Base-by-base conservation (phyloP, 805 yeast species). In the Kodamaea hsintzibuensis region DNA sequence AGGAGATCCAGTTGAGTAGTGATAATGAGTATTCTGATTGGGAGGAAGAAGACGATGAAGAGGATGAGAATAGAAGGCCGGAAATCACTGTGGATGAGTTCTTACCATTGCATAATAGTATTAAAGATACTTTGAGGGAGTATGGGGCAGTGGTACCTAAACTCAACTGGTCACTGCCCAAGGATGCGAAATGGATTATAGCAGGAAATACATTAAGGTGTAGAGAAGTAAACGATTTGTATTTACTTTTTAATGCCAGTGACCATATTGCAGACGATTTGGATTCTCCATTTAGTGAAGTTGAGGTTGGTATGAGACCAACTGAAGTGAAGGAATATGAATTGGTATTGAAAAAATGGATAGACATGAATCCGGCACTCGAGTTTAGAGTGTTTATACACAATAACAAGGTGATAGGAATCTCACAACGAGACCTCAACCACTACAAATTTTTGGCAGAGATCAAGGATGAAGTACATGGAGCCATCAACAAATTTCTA, bases 151-250 rank as follows among this genome's bases (percentile, higher is more conserved):
- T 91, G 1, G 79, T 90, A 1, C 98, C 98, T 1, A 95, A 95
- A 64, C 73, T 93, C 60, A 95, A 95, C 74, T 95, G 99, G 99
- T 91, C 98, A 0, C 88, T 97, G 1, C 99, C 99, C 1, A 86
- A 85, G 64, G 99, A 95, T 71, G 89, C 98, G 1, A 82, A 85
- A 0, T 95, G 98, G 99, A 93, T 95, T 17, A 72, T 88, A 62
- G 80, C 95, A 2, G 84, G 88, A 33, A 89, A 90, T 62, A 79
- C 89, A 2, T 81, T 88, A 80, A 80, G 82, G 62, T 92, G 98
- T 63, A 76, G 72, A 13, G 80, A 79, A 33, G 83, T 87, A 0
- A 80, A 85, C 39, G 99, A 95, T 59, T 71, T 95, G 0, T 95
- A 91, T 58, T 67, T 95, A 47, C 70, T 95, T 7, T 70, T 95